Evolutionary conservation across 202 grass and related monocot genomes (phyloP).

Genomic region (Hordeum pubiflorum): DNA sequence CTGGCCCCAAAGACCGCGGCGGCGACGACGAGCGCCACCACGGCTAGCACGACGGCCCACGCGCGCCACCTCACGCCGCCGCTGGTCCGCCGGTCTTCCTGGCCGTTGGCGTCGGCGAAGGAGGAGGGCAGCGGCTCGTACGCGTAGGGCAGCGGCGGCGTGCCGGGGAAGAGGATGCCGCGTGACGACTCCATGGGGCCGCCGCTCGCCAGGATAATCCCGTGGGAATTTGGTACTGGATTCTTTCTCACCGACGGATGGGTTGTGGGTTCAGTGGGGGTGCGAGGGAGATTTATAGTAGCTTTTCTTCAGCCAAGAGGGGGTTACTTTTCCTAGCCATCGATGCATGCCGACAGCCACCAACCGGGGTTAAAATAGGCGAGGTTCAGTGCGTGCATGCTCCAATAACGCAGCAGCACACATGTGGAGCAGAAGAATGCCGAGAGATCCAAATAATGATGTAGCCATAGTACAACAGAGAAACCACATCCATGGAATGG

Average conservation of each 20-base stretch:
- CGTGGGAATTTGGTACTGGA: neutral
- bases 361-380: no score
- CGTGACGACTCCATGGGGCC: neutral
- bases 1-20: neutral
- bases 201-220: neutral
- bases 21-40: neutral
- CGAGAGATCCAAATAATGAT: no score
- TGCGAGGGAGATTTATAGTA: no score
- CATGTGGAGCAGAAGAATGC: no score
- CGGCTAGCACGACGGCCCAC: neutral
- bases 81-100: neutral
- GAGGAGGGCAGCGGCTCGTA: neutral
- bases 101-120: neutral
- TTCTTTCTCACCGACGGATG: neutral
- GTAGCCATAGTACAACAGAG: no score
- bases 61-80: neutral
- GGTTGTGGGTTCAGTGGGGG: neutral
- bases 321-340: no score
- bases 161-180: neutral
- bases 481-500: no score
- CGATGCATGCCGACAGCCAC: neutral
- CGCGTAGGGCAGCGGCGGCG: neutral
- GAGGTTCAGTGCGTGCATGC: no score
- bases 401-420: no score
- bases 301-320: no score